Evolutionary conservation across 345 rosid genomes (phyloP).

Genomic region (Syzygium aqueum): DNA sequence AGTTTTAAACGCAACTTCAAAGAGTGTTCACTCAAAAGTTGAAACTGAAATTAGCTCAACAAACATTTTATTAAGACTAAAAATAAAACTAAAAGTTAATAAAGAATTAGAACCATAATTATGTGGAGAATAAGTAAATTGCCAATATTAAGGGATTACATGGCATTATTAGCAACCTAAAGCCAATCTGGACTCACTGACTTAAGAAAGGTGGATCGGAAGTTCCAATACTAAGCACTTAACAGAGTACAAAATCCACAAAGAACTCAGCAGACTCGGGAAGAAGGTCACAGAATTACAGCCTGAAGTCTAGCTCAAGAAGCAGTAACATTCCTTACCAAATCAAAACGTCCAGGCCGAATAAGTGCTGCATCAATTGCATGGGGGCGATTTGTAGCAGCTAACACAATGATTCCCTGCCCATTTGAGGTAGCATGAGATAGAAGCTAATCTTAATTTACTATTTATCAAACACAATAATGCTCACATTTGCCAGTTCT

Average conservation of each 20-base stretch:
- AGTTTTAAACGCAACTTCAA: neutral
- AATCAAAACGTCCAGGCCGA: slow-evolving; percentile 95
- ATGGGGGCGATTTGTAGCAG: slow-evolving; percentile 86
- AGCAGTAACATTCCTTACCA: slow-evolving; percentile 29
- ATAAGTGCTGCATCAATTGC: slow-evolving; percentile 94
- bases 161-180: neutral
- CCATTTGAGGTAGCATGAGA: neutral
- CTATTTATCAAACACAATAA: neutral
- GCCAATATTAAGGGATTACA: neutral
- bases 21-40: neutral
- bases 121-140: neutral
- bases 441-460: neutral
- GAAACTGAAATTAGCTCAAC: neutral
- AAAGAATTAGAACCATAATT: neutral
- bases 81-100: neutral
- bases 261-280: neutral
- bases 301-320: neutral
- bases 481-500: slow-evolving; percentile 72
- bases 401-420: slow-evolving; percentile 86
- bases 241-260: neutral
- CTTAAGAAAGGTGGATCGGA: neutral
- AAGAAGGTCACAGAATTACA: neutral
- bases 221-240: neutral
- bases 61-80: neutral
- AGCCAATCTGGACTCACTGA: neutral